Percentiles rank a stretch among this genome's conserved stretches.
These are phyloP conservation scores for Peribolospora kevripleyi DNA, from an alignment of 768 basidiomycete genomes.

Conservation along the genomic window DNA sequence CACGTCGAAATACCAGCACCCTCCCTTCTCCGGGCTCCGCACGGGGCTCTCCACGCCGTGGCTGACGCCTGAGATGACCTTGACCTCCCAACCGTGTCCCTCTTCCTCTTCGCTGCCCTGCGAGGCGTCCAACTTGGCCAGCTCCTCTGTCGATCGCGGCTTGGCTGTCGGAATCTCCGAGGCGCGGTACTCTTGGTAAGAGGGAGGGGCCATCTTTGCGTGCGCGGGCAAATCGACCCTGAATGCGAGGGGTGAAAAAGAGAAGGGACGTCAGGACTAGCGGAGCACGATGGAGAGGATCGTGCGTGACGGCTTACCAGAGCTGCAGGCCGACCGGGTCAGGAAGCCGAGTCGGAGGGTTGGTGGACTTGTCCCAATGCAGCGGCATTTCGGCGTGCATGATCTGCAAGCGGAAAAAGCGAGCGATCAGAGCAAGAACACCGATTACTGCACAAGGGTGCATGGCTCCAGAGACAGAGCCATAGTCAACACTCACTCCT, in stretches of 20 bases:
- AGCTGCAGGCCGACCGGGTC: constrained; percentile 67
- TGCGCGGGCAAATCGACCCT: constrained; percentile 22
- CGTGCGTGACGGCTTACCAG: constrained; percentile 24
- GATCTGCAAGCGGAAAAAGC: not conserved
- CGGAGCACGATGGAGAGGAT: constrained; percentile 23
- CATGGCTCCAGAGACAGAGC: not conserved
- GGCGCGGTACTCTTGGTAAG: constrained; percentile 58
- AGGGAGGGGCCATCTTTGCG: constrained; percentile 57
- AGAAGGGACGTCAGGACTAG: constrained; percentile 27
- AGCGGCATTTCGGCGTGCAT: constrained; percentile 43
- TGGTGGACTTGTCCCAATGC: constrained; percentile 28
- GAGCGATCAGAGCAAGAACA: too few species aligned
- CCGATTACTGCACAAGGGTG: not conserved
- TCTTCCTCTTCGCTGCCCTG: constrained; percentile 27
- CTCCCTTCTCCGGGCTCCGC: constrained; percentile 17
- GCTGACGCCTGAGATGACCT: constrained; percentile 71
- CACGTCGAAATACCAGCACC: constrained; percentile 79
- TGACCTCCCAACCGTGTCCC: constrained; percentile 38
- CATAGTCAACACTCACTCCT: constrained; percentile 8
- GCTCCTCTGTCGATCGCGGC: not conserved
- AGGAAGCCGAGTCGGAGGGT: constrained; percentile 18
- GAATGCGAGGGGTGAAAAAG: not conserved
- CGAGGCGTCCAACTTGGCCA: too few species aligned
- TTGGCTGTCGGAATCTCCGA: constrained; percentile 21
- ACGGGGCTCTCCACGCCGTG: constrained; percentile 35